A percentile compares a stretch with the other conserved stretches of the same genome.
phyloP scores from a whole-genome alignment of 345 rosid genomes.

The Linum trigynum region DNA sequence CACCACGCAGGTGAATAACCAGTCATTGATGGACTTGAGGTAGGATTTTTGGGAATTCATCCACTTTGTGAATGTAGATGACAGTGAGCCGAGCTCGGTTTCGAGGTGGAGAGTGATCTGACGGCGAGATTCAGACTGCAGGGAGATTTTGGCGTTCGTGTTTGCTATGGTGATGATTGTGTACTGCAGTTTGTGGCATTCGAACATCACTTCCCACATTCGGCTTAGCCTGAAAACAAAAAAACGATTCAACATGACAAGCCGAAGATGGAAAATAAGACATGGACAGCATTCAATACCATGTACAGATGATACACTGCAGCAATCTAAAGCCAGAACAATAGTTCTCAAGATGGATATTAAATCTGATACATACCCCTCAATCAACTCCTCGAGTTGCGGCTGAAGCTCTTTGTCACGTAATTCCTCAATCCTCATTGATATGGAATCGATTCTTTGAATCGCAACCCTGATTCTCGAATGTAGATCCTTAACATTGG shows the following conservation, averaged over 20 bases:
- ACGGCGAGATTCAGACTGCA: conserved; percentile 55
- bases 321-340: not conserved
- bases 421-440: conserved; percentile 78
- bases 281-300: not conserved
- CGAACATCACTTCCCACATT: conserved; percentile 94
- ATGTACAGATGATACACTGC: not conserved
- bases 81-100: conserved; percentile 44
- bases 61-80: conserved; percentile 72
- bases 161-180: conserved; percentile 42
- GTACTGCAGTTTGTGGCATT: conserved; percentile 77
- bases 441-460: conserved; percentile 79
- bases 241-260: conserved; percentile 6
- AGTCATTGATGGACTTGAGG: conserved; percentile 47
- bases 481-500: conserved; percentile 80
- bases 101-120: conserved; percentile 60
- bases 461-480: conserved; percentile 93
- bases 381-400: conserved; percentile 87
- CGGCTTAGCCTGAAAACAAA: conserved; percentile 56
- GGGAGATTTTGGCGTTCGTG: conserved; percentile 33
- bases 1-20: conserved; percentile 64
- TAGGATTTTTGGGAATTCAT: conserved; percentile 61
- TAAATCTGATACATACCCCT: conserved; percentile 45
- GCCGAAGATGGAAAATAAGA: not conserved
- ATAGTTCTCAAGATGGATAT: not conserved
- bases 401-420: conserved; percentile 95